Base-by-base conservation (phyloP, 2,329 filamentous ascomycete species). In the Aspergillus aculeatus region DNA sequence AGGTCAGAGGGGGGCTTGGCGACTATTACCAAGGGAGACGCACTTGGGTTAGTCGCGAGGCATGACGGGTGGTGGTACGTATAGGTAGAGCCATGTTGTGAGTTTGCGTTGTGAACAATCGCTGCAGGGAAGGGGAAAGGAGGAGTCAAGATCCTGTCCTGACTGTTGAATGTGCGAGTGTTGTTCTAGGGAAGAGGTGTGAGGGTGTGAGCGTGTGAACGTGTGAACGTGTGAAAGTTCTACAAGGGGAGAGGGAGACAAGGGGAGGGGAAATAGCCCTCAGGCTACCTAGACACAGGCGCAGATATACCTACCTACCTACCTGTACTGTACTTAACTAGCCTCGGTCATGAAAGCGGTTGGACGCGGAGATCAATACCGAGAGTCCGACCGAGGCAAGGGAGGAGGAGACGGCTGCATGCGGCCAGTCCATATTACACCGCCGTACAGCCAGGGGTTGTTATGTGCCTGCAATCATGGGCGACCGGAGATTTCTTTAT, bases 31-130 rank as follows among this genome's bases (percentile, higher is more conserved):
- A 31, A 49, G 47, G 50, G 4, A 6, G 44, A 44, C 65, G 59
- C 65, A 78, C 76, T 70, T 76, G 70, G 19, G 71, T 70, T 65
- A 77, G 65, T 68, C 67, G 72, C 38, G 75, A 66, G 52, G 72
- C 75, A 65, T 76, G 74, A 59, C 73, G 72, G 60, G 73, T 70
- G 55, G 75, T 71, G 21, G 53, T 44, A 71, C 75, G 73, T 65
- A 72, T 64, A 55, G 69, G 64, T 61, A 70, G 57, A 58, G 60
- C 62, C 61, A 66, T 66, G 31, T 26, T 62, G 61, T 59, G 64
- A 59, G 63, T 41, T 60, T 61, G 54, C 41, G 57, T 44, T 24
- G 32, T 23, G 21, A 32, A 32, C 59, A 24, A 47, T 32, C 26
- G 26, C 26, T 29, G 55, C 29, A 26, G 14, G 6, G 29, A 19